Conservation (phyloP, 805 yeast species). For the Nakazawaea wyomingensis region DNA sequence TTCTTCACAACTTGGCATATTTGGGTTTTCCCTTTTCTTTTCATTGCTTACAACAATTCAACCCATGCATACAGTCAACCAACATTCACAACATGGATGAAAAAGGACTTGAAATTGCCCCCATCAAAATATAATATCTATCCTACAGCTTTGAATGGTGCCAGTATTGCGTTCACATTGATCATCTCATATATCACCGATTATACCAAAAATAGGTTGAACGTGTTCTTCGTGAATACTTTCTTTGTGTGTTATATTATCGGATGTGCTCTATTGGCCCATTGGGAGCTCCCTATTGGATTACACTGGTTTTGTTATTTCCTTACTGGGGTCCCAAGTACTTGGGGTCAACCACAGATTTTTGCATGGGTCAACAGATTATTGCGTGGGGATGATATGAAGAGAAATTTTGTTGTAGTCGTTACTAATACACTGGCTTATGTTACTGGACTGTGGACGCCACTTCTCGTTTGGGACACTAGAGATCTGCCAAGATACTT, state of each 20-base stretch:
- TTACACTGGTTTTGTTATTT: constrained; percentile 48
- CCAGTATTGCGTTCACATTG: constrained; percentile 33
- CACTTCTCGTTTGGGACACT: constrained; percentile 36
- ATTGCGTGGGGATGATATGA: constrained; percentile 37
- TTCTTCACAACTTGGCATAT: constrained; percentile 47
- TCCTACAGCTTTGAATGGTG: constrained; percentile 35
- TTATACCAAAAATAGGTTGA: constrained; percentile 29
- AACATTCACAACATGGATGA: constrained; percentile 42
- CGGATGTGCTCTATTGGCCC: constrained; percentile 38
- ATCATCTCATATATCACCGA: constrained; percentile 32
- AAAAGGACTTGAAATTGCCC: constrained; percentile 26
- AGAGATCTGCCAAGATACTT: constrained; percentile 31
- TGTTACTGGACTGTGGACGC: constrained; percentile 36
- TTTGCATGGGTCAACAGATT: constrained; percentile 52
- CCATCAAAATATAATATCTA: constrained; percentile 33
- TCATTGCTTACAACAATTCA: constrained; percentile 33
- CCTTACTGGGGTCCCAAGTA: constrained; percentile 39
- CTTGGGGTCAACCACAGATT: constrained; percentile 52
- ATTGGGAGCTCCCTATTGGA: constrained; percentile 44
- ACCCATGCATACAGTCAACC: constrained; percentile 33
- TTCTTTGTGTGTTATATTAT: constrained; percentile 35
- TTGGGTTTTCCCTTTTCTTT: constrained; percentile 36
- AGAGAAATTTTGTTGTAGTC: constrained; percentile 32
- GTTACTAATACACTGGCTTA: constrained; percentile 37
- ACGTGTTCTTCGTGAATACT: constrained; percentile 30